A percentile compares a stretch with the other conserved stretches of the same genome.
Evolutionary conservation across 345 rosid genomes (phyloP).

Genomic region (Gossypium mustelinum): DNA sequence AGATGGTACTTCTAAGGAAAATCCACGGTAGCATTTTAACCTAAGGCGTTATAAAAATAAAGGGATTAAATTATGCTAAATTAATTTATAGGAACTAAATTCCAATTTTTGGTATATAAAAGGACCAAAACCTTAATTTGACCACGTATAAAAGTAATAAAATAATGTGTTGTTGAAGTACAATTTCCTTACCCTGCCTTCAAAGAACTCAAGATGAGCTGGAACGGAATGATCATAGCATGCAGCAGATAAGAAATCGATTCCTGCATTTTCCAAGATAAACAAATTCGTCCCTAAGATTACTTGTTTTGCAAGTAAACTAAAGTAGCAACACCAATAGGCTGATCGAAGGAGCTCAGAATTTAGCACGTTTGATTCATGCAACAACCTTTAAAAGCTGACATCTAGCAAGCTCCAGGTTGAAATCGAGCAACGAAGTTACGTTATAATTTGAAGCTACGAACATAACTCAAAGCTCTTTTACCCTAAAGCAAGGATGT

Average conservation of each 20-base stretch:
- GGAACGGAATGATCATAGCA: constrained; percentile 40
- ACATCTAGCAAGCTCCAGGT: too few species aligned
- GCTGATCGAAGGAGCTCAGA: not conserved
- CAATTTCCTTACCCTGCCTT: constrained; percentile 37
- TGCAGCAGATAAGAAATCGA: constrained; percentile 78
- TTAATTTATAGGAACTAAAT: too few species aligned
- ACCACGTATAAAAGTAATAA: not conserved
- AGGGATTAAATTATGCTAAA: too few species aligned
- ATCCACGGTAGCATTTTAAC: too few species aligned
- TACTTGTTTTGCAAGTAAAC: not conserved
- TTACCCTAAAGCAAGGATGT: not conserved
- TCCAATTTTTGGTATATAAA: too few species aligned
- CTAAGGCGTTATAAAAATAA: too few species aligned
- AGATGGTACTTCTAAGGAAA: too few species aligned
- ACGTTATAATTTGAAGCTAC: not conserved
- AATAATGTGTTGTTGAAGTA: not conserved
- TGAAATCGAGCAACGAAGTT: not conserved
- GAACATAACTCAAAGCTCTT: not conserved
- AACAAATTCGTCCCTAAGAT: not conserved
- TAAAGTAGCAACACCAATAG: not conserved
- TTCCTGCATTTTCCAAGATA: constrained; percentile 35
- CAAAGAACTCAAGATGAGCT: constrained; percentile 44
- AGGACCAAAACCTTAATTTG: too few species aligned
- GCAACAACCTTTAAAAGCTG: too few species aligned
- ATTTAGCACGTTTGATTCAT: too few species aligned